Evolutionary conservation across 1,284 basidiomycete genomes (phyloP), one percentile per base, ranked within the genome.

Genomic region (Cryptococcus hybrid): DNA sequence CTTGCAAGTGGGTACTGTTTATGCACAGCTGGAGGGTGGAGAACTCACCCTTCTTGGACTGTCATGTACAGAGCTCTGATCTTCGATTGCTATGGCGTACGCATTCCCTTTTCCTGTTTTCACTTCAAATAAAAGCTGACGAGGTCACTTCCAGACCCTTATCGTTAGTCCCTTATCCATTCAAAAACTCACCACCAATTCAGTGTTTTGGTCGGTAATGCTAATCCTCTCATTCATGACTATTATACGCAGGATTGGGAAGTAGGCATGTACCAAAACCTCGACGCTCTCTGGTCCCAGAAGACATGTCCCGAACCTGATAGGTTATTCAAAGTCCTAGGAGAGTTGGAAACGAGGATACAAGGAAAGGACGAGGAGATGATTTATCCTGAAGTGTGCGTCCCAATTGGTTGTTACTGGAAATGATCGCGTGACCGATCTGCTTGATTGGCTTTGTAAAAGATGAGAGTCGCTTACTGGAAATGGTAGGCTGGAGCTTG

Each of bases 111-210:
- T 24, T 24, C 24, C 24, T 24, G 24, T 24, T 24, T 24, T 24
- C 24, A 24, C 24, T 24, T 24, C 24, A 24, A 24, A 24, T 24
- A 24, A 24, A 24, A 24, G 24, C 24, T 24, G 24, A 24, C 24
- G 24, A 24, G 24, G 24, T 24, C 24, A 24, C 24, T 39, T 37
- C 30, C 38, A 57, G 56, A 57, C 51, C 3, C 39, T 56, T n/a
- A 52, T 56, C 35, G 55, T 24, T 24, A 87, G 80, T 95, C 95
- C 12, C 24, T 18, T 15, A 11, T 15, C 46, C 18, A n/a, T 24
- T 47, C 46, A 47, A 11, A 47, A 12, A 47, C 15, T 24, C 15
- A 47, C 9, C 24, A 24, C 24, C 24, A 24, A 24, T 24, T 24
- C 24, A 24, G 24, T 24, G 24, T 24, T 24, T 24, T 24, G 24